phyloP scores from a whole-genome alignment of 208 protist species.

The Trypanosomatidae sp. region DNA sequence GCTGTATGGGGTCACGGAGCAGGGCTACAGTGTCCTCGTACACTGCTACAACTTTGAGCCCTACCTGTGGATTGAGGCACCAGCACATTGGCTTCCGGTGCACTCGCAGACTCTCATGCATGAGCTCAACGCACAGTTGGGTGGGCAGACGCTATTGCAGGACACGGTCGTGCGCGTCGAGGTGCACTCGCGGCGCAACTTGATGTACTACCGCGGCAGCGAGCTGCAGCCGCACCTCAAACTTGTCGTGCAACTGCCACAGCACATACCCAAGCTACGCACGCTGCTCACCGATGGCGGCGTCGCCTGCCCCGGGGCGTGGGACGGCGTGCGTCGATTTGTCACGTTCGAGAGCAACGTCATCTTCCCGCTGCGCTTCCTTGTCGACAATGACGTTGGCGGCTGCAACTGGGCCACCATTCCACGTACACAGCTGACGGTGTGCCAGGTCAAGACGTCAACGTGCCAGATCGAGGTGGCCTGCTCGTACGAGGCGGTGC shows the following conservation, averaged over 20 bases:
- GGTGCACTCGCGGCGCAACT: conserved; percentile 45
- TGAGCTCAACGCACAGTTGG: conserved; percentile 65
- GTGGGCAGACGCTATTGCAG: conserved; percentile 28
- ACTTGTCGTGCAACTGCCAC: conserved; percentile 81
- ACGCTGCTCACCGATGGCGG: conserved; percentile 63
- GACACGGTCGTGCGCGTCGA: conserved; percentile 77
- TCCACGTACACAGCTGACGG: conserved; percentile 38
- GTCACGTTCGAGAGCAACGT: conserved; percentile 98
- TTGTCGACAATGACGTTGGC: conserved; percentile 96
- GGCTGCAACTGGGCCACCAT: conserved; percentile 94
- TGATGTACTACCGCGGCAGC: conserved; percentile 71
- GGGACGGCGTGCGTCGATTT: conserved; percentile 75
- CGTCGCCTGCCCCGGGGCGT: conserved; percentile 46
- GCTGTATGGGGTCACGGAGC: conserved; percentile 88
- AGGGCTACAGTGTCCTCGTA: conserved; percentile 83
- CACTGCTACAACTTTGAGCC: conserved; percentile 95
- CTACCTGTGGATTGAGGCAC: conserved; percentile 92
- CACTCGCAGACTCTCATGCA: conserved; percentile 52
- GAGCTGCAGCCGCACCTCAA: conserved; percentile 50
- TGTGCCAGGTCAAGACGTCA: conserved; percentile 28
- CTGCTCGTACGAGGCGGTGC: conserved; percentile 77
- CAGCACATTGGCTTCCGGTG: conserved; percentile 55
- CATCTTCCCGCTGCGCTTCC: conserved; percentile 97
- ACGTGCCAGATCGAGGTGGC: conserved; percentile 88
- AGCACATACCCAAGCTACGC: conserved; percentile 83